A percentile compares a stretch with the other conserved stretches of the same genome.
phyloP scores from a whole-genome alignment of 331 rosid species.

The Cydonia oblonga region DNA sequence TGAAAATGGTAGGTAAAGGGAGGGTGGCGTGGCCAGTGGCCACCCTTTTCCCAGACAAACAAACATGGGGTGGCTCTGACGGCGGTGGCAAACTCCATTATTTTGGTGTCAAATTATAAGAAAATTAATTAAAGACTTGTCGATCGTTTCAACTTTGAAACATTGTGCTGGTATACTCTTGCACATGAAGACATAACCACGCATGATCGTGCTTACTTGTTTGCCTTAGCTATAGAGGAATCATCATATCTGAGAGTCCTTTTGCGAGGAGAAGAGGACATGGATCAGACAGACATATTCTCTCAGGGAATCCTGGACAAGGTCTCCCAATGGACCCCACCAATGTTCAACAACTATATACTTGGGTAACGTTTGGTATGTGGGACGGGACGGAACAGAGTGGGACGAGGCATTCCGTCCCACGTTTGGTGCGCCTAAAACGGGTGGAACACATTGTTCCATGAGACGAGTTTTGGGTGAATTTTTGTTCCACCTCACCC shows the following conservation, averaged over 20 bases:
- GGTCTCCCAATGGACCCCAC: background rate
- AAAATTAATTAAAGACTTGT: background rate
- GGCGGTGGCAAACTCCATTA: constrained; percentile 18
- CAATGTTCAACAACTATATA: background rate
- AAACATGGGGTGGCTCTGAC: constrained; percentile 25
- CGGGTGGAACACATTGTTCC: no score
- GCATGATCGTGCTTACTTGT: background rate
- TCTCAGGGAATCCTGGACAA: background rate
- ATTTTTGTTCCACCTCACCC: no score
- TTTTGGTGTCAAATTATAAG: background rate
- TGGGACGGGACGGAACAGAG: no score
- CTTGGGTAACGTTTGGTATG: no score
- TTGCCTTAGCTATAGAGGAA: background rate
- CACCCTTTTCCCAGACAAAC: constrained; percentile 34
- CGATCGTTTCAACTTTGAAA: constrained; percentile 6
- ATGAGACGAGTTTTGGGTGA: no score
- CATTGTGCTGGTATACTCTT: constrained; percentile 16
- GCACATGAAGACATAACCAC: constrained; percentile 7
- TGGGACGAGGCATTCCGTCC: no score
- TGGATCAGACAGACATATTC: background rate
- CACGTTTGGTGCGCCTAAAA: no score
- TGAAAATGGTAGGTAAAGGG: constrained; percentile 22
- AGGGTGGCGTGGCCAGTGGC: constrained; percentile 23
- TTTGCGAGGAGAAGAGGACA: background rate
- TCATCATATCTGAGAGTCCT: background rate